Evolutionary conservation across 768 basidiomycete species (phyloP), one percentile per base, ranked within the genome.

Genomic region (Hydnum rufescens): DNA sequence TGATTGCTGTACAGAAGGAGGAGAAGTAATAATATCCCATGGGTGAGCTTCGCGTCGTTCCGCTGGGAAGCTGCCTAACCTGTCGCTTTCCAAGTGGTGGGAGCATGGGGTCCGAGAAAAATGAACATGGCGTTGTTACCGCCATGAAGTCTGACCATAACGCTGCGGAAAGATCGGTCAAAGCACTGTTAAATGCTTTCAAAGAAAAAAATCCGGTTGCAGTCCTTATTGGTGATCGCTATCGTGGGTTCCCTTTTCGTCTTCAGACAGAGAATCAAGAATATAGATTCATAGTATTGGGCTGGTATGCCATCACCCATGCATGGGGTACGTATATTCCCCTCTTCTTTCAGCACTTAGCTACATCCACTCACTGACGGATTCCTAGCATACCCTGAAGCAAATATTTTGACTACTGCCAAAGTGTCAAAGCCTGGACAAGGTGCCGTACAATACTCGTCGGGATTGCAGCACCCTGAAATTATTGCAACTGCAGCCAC

Each of bases 21-120:
- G 86, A 16, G 75, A 68, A 56, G 60, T 85, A 3, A 84, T 89
- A 42, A 75, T 89, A 49, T 89, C 85, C 4, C 85, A 89, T 62
- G 86, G 83, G 85, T 88, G 56, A 52, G 74, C 60, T n/a, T n/a
- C n/a, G 4, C 3, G 19, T 2, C n/a, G 30, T 6, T 28, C 32
- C 28, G 26, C 13, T 6, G 25, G 16, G 16, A 34, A 6, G 26
- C 49, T 8, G 32, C 13, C 16, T 8, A 16, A 47, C 44, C 26
- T 8, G 26, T 8, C 16, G 13, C 13, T 47, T 8, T 8, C 8
- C 26, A 16, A 47, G 44, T 47, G 44, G 44, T 13, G 44, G 44
- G 26, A 13, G 44, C 25, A 63, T 65, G 18, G 66, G 65, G 48
- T 64, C 66, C 32, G 78, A 80, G 4, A 72, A 68, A 23, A 80